A percentile compares a stretch with the other conserved stretches of the same genome.
phyloP scores from a whole-genome alignment of 1,139 yeast species.

The Pichia sp. region DNA sequence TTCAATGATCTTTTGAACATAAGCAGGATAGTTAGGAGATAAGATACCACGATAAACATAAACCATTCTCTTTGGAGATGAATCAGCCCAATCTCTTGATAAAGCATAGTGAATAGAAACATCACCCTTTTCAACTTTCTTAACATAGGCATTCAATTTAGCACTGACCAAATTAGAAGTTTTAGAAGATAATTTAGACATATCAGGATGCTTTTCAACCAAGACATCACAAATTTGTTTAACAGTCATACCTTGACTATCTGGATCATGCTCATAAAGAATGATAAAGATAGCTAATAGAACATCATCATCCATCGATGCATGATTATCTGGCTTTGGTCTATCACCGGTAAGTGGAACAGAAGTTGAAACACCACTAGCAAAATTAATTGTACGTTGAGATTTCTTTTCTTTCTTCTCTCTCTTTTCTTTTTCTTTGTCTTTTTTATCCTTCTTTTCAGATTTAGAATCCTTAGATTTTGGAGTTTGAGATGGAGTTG shows the following conservation, averaged over 20 bases:
- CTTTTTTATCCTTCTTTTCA: slow-evolving; percentile 13
- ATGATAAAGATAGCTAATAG: slow-evolving; percentile 71
- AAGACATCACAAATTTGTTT: slow-evolving; percentile 78
- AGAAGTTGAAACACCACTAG: slow-evolving; percentile 73
- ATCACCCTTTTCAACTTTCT: slow-evolving; percentile 78
- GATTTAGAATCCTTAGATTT: slow-evolving; percentile 1
- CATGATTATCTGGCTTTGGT: slow-evolving; percentile 65
- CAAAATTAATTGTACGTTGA: slow-evolving; percentile 42
- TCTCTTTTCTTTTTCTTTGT: slow-evolving; percentile 23
- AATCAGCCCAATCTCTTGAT: slow-evolving; percentile 87
- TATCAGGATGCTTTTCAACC: slow-evolving; percentile 71
- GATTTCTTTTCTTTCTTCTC: slow-evolving; percentile 29
- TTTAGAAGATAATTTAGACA: slow-evolving; percentile 75
- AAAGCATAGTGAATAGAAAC: slow-evolving; percentile 66
- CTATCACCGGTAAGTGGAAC: slow-evolving; percentile 82
- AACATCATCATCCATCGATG: slow-evolving; percentile 73
- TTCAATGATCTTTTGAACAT: slow-evolving; percentile 55
- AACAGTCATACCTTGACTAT: slow-evolving; percentile 78
- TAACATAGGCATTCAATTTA: slow-evolving; percentile 78
- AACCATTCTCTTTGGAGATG: slow-evolving; percentile 85
- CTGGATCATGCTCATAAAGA: slow-evolving; percentile 63
- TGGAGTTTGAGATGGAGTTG: slow-evolving; percentile 4
- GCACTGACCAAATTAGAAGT: slow-evolving; percentile 83
- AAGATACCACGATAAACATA: slow-evolving; percentile 78
- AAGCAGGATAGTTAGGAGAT: slow-evolving; percentile 68